Percentiles rank a stretch among this genome's conserved stretches.
phyloP scores from a whole-genome alignment of 345 rosid species.

The Alliaria petiolata region DNA sequence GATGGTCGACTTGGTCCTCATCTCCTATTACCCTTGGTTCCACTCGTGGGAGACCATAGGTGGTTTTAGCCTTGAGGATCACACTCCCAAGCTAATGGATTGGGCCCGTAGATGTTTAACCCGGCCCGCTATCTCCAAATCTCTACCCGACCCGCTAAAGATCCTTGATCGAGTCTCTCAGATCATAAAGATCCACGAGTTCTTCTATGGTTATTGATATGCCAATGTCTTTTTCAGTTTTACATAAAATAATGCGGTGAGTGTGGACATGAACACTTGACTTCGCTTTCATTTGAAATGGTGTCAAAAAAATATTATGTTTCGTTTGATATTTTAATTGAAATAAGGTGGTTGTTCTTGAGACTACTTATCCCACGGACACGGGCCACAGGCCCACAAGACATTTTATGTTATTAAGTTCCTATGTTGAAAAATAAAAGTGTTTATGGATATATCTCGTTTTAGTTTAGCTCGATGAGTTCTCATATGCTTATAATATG shows the following conservation, averaged over 20 bases:
- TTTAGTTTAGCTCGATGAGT: too few relatives aligned
- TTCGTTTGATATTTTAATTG: neutral
- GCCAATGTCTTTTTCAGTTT: neutral
- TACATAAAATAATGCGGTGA: neutral
- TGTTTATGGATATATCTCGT: too few relatives aligned
- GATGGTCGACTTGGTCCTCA: slow-evolving; percentile 28
- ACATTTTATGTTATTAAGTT: neutral
- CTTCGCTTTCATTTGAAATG: neutral
- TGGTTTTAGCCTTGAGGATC: slow-evolving; percentile 23
- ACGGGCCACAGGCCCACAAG: neutral
- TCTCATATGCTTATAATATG: too few relatives aligned
- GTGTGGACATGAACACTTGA: neutral
- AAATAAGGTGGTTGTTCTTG: neutral
- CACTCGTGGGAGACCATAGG: slow-evolving; percentile 30
- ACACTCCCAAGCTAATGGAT: slow-evolving; percentile 25
- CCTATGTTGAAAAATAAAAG: neutral
- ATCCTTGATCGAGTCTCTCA: slow-evolving; percentile 28
- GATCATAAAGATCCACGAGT: slow-evolving; percentile 27
- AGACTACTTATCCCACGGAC: neutral
- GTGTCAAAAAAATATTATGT: neutral
- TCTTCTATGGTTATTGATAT: slow-evolving; percentile 31
- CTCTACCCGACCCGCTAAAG: slow-evolving; percentile 26
- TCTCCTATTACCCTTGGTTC: slow-evolving; percentile 38
- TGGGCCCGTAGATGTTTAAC: slow-evolving; percentile 28
- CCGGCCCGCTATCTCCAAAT: slow-evolving; percentile 27